Evolutionary conservation across 805 yeast species (phyloP), one percentile per base, ranked within the genome.

Genomic region (Saccharomycopsis selenospora): DNA sequence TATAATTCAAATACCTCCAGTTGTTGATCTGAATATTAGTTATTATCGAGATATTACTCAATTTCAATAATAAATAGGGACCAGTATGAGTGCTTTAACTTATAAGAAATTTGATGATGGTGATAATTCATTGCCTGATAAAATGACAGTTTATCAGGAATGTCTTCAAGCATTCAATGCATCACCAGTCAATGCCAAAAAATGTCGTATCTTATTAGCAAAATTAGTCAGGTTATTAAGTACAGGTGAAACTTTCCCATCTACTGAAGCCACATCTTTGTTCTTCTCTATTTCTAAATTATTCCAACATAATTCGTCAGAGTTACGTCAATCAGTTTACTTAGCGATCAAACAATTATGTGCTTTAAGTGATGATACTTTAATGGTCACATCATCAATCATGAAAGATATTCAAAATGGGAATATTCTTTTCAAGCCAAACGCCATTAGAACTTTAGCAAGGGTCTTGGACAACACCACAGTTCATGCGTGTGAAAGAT

Each of bases 351-450:
- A 93, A 70, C 97, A 91, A 66, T 76, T 93, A 54, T 78, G 91
- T 44, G 68, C 82, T 17, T 77, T 84, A 54, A 87, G 96, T 18
- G 86, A 87, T 57, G 97, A 93, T 66, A 88, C 89, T 49, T 76
- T 93, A 66, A 93, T 93, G 98, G 97, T 91, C 24, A 93, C 99
- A 24, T 87, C 96, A 2, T 89, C 96, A 24, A 90, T 93, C 62
- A 93, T 93, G 97, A 90, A 90, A 68, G 99, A 93, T 68, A 87
- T 93, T 47, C 97, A 95, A 68, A 82, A 81, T 56, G 91, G 91
- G 49, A 95, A 87, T 51, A 71, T 79, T 55, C 71, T 88, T 53
- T 89, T 84, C 67, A 88, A 89, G 62, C 96, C 99, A 49, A 85
- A 93, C 63, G 98, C 99, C 22, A 84, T 93, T 55, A 80, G 99